Percentiles rank a stretch among this genome's conserved stretches.
Conservation (phyloP, 2,329 filamentous ascomycete genomes). For the Rugonectria rugulosa region DNA sequence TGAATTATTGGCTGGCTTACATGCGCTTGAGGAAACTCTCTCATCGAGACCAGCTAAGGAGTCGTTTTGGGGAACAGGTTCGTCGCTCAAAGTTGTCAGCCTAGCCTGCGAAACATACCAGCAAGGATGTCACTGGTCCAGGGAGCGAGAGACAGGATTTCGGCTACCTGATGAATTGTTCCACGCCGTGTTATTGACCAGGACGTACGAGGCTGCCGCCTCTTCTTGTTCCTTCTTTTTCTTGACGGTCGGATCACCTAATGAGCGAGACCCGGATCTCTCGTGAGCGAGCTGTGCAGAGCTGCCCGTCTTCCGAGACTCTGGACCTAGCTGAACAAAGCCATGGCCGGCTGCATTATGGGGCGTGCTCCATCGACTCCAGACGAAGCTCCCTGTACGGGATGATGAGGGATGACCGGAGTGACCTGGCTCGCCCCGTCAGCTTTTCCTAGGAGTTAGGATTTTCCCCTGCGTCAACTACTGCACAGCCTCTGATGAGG, state of each 20-base stretch:
- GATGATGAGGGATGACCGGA: constrained; percentile 4
- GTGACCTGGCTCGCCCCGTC: constrained; percentile 20
- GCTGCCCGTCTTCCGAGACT: constrained; percentile 14
- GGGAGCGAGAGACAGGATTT: not conserved
- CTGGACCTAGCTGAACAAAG: constrained; percentile 12
- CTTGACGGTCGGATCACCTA: constrained; percentile 5
- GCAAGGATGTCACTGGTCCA: not conserved
- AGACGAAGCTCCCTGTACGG: not conserved
- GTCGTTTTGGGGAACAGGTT: too few species aligned
- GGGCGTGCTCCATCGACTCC: constrained; percentile 5
- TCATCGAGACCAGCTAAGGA: not conserved
- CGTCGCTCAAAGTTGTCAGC: too few species aligned
- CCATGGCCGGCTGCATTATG: not conserved
- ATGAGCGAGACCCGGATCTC: constrained; percentile 20
- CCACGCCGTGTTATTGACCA: too few species aligned
- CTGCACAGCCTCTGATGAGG: constrained; percentile 23
- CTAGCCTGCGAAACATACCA: too few species aligned
- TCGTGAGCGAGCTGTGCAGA: constrained; percentile 30
- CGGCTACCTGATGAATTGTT: not conserved
- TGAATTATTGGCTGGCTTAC: not conserved
- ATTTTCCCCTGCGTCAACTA: constrained; percentile 31
- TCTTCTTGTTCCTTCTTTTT: constrained; percentile 5
- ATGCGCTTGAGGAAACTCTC: not conserved
- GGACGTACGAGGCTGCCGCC: not conserved
- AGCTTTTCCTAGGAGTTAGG: too few species aligned